Conservation (phyloP, 192 early-diverging fungal species). For the Gaertneriomyces sp. region DNA sequence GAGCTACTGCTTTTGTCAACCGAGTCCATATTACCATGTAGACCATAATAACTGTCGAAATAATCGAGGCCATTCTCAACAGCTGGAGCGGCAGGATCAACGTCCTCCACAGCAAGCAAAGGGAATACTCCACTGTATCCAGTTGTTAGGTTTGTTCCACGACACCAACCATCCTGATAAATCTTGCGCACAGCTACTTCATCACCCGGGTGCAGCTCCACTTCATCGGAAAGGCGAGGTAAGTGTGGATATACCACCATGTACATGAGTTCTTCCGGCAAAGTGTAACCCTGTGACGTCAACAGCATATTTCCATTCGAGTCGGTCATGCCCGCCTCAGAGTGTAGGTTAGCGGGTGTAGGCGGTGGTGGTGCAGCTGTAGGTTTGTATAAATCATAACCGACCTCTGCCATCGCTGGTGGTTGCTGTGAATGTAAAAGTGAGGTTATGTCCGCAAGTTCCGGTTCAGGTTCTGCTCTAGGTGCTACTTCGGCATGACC, state of each 20-base stretch:
- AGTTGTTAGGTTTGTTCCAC: slow-evolving; percentile 24
- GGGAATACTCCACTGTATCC: slow-evolving; percentile 23
- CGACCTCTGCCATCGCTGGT: neutral
- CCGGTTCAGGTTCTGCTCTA: no score
- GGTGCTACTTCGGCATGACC: neutral
- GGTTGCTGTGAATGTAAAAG: neutral
- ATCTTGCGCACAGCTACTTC: slow-evolving; percentile 23
- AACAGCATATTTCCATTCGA: neutral
- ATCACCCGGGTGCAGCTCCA: slow-evolving; percentile 27
- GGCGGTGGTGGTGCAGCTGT: neutral
- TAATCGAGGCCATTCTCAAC: no score
- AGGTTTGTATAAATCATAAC: neutral
- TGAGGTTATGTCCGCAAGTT: neutral
- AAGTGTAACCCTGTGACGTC: slow-evolving; percentile 1
- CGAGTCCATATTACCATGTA: no score
- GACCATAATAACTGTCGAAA: no score
- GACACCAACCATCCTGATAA: slow-evolving; percentile 31
- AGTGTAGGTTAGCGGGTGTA: neutral
- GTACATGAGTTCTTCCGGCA: slow-evolving; percentile 15
- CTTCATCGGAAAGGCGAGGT: slow-evolving; percentile 21
- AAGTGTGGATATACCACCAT: slow-evolving; percentile 29
- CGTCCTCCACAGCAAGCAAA: slow-evolving; percentile 27
- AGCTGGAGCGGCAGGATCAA: neutral
- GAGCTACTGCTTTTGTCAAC: no score
- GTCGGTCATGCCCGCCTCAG: neutral